These are phyloP conservation scores for Acmispon strigosus DNA, from an alignment of 306 rosid genomes.

Conservation along the genomic window DNA sequence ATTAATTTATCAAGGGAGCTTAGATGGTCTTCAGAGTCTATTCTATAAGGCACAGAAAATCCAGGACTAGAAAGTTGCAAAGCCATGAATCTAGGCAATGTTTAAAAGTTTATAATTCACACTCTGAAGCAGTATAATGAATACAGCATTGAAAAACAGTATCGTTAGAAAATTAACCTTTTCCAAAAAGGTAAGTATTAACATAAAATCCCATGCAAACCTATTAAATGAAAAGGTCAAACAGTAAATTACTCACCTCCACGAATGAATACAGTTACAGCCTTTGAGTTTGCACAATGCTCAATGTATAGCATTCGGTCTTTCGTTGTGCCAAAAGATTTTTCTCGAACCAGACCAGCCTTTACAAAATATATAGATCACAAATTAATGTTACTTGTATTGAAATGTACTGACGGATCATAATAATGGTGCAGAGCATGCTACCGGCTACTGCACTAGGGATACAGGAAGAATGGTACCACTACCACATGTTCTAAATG, in stretches of 20 bases:
- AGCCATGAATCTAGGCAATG: neutral
- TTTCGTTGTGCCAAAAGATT: conserved; percentile 92
- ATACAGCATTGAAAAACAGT: neutral
- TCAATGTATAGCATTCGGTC: conserved; percentile 95
- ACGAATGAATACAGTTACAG: conserved; percentile 83
- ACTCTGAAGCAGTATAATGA: neutral
- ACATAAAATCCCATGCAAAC: neutral
- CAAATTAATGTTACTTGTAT: neutral
- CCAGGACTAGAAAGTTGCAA: neutral
- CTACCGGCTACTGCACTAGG: conserved; percentile 8
- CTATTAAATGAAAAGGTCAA: neutral
- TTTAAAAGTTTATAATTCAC: neutral
- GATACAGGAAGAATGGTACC: neutral
- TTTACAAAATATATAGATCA: conserved; percentile 2
- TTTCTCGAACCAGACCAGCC: conserved; percentile 98
- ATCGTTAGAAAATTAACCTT: neutral
- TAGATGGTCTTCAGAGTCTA: neutral
- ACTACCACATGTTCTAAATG: neutral
- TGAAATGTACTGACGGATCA: neutral
- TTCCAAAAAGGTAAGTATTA: neutral
- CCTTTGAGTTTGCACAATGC: conserved; percentile 96
- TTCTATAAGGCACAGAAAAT: neutral
- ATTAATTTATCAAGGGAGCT: conserved; percentile 15
- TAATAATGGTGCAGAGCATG: neutral
- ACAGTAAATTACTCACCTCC: conserved; percentile 55